Percentiles rank a stretch among this genome's conserved stretches.
Conservation (phyloP, 306 rosid genomes). For the Ochetophila trinervis region DNA sequence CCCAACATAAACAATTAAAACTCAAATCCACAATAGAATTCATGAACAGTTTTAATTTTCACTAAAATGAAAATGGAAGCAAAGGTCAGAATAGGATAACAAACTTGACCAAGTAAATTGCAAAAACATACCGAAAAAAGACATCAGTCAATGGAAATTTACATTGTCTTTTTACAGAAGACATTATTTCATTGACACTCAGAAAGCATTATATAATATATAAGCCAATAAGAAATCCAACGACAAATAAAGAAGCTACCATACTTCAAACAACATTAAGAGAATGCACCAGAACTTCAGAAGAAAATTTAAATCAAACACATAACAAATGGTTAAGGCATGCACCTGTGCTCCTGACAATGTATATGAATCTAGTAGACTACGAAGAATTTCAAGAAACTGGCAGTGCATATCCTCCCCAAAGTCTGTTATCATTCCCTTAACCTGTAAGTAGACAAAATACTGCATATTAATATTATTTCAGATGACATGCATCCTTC, state of each 20-base stretch:
- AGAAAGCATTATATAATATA: too few species aligned
- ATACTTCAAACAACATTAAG: too few species aligned
- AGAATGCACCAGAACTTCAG: too few species aligned
- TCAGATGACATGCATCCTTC: neutral
- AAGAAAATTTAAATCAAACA: too few species aligned
- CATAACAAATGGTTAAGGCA: constrained; percentile 2
- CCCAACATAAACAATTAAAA: too few species aligned
- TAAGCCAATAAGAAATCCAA: too few species aligned
- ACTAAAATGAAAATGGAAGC: neutral
- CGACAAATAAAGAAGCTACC: too few species aligned
- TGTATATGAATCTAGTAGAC: constrained; percentile 75
- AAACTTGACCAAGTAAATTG: neutral
- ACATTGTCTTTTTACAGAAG: too few species aligned
- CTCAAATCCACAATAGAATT: neutral
- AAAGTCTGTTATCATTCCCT: constrained; percentile 89
- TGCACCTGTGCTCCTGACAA: constrained; percentile 87
- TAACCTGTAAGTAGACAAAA: constrained; percentile 52
- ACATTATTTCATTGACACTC: too few species aligned
- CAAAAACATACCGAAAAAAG: neutral
- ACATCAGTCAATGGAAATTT: neutral
- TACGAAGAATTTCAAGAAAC: constrained; percentile 96
- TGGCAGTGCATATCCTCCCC: constrained; percentile 96
- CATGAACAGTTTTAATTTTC: neutral
- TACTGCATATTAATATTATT: neutral
- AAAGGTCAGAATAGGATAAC: neutral